Conservation (phyloP, 2,329 filamentous ascomycete species). For the Zymoseptoria passerinii region DNA sequence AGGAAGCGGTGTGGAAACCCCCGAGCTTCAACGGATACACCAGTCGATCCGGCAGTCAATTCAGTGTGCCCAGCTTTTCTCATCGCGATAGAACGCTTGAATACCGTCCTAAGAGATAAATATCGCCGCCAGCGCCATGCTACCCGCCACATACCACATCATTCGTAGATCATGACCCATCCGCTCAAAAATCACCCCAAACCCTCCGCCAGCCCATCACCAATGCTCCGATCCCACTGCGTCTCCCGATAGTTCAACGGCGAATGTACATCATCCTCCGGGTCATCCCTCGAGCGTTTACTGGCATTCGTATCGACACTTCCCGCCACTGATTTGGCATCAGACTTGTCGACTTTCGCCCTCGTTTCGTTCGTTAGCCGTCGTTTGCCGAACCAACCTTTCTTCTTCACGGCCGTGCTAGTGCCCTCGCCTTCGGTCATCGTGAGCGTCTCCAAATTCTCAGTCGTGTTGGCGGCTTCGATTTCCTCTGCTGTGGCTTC, state of each 20-base stretch:
- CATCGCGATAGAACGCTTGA: too few species aligned
- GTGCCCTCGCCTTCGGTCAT: constrained; percentile 14
- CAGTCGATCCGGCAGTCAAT: too few species aligned
- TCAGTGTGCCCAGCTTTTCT: too few species aligned
- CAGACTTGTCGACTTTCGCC: constrained; percentile 15
- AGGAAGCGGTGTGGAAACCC: too few species aligned
- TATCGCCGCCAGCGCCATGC: constrained; percentile 2
- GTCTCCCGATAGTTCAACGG: constrained; percentile 44
- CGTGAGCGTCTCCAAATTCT: constrained; percentile 3
- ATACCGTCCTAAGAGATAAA: too few species aligned
- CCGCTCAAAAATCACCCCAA: constrained; percentile 50
- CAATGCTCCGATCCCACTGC: constrained; percentile 62
- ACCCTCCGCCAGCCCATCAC: constrained; percentile 77
- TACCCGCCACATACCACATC: neutral
- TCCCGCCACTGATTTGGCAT: constrained; percentile 16
- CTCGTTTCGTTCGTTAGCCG: constrained; percentile 12
- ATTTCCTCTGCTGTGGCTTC: constrained; percentile 45
- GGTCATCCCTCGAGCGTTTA: constrained; percentile 28
- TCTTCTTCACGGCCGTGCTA: constrained; percentile 16
- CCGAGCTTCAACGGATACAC: too few species aligned
- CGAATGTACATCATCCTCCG: constrained; percentile 41
- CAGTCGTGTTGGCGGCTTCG: constrained; percentile 3
- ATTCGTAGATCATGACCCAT: neutral
- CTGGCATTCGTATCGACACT: constrained; percentile 20
- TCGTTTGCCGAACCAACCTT: constrained; percentile 23